Evolutionary conservation across 2,329 filamentous ascomycete species (phyloP), one percentile per base, ranked within the genome.

Genomic region (Cladosporium colombiae): DNA sequence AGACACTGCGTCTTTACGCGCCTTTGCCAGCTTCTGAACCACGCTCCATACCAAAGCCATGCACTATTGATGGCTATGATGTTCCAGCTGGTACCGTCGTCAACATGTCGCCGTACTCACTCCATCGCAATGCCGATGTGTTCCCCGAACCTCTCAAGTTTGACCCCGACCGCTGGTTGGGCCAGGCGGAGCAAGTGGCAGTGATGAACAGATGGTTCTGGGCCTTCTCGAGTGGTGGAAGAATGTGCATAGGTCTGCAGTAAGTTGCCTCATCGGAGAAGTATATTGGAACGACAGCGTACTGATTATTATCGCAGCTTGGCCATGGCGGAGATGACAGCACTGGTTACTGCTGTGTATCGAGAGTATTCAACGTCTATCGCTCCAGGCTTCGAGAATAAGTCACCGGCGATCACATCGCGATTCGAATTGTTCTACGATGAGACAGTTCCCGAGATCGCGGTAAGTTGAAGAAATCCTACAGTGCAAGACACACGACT

Each of bases 291-390:
- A 23, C 11, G 1, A 23, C 8, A 11, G 11, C 0, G 21, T 21
- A 50, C 58, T 61, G 21, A 61, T 40, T 50, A 0, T 3, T 14
- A 50, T 61, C 74, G 27, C 56, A 81, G 79, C 70, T 73, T 84
- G 10, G 82, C 82, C 2, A 82, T 83, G 77, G 80, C 81, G 14
- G 82, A 84, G 69, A 83, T 84, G 81, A 81, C 79, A 1, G 81
- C 80, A 1, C 70, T 84, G 8, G 70, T 81, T 0, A 77, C 81
- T 4, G 78, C 80, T 1, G 68, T 84, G 5, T 83, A 84, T 70
- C 72, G 79, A 59, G 74, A 70, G 31, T 84, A 83, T 68, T 73
- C 57, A 3, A 83, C 81, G 1, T 68, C 65, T 23, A 69, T 77
- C 46, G 66, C 68, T 23, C 62, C 68, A 31, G 71, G 74, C 7